Percentiles rank a stretch among this genome's conserved stretches.
Evolutionary conservation across 179 eudicot species (phyloP).

Genomic region (Sideroxylon spinosum): DNA sequence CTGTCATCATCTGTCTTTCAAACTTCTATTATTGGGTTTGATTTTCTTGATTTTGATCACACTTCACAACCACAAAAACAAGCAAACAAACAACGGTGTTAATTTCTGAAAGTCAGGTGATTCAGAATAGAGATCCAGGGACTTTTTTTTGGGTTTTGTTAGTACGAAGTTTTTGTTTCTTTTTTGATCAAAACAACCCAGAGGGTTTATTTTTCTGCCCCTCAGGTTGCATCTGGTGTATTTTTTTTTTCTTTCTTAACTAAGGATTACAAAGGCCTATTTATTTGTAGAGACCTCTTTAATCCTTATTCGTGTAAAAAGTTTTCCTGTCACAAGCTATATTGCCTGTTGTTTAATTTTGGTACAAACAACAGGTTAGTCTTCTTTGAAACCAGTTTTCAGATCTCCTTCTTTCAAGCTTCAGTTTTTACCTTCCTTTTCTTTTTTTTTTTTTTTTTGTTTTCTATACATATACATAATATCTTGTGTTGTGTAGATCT

Average conservation of each 20-base stretch:
- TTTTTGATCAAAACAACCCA: constrained; percentile 16
- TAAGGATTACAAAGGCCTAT: constrained; percentile 13
- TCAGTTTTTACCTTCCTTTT: neutral
- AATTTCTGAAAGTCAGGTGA: constrained; percentile 41
- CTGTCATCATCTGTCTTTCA: constrained; percentile 56
- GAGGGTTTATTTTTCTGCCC: constrained; percentile 40
- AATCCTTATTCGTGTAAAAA: constrained; percentile 12
- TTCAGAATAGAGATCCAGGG: constrained; percentile 50
- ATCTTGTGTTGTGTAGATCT: neutral
- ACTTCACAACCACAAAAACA: neutral
- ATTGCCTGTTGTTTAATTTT: constrained; percentile 21
- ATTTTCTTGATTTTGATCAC: constrained; percentile 21
- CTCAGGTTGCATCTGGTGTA: constrained; percentile 22
- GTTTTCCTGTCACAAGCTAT: neutral
- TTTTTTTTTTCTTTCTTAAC: constrained; percentile 8
- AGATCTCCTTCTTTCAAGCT: constrained; percentile 10
- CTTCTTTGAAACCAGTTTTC: neutral
- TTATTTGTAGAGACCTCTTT: constrained; percentile 23
- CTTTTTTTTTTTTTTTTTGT: neutral
- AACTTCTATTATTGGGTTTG: constrained; percentile 28
- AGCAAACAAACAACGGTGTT: constrained; percentile 23
- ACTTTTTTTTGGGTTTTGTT: constrained; percentile 12
- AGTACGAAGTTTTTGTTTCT: neutral
- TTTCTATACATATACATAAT: too few species aligned
- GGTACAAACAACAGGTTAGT: constrained; percentile 20